phyloP scores from a whole-genome alignment of 345 rosid genomes.

The Rhodomyrtus tomentosa region DNA sequence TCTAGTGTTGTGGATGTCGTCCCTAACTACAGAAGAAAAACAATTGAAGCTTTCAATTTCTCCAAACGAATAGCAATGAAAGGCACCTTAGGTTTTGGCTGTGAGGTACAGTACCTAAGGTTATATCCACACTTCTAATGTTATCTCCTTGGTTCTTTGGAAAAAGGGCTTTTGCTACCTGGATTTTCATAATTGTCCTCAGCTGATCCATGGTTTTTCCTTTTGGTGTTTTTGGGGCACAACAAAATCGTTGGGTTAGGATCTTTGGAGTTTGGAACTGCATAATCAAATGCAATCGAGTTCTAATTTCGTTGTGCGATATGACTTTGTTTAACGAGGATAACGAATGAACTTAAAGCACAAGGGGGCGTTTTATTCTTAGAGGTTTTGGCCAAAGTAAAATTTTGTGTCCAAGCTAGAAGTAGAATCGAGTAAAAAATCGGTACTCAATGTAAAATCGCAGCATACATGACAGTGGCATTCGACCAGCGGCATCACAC shows the following conservation, averaged over 20 bases:
- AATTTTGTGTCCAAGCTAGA: neutral
- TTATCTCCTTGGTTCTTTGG: too few relatives aligned
- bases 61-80: neutral
- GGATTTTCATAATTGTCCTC: too few relatives aligned
- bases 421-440: too few relatives aligned
- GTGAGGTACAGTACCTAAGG: neutral
- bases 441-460: too few relatives aligned
- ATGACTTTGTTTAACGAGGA: neutral
- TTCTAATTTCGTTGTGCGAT: neutral
- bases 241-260: neutral
- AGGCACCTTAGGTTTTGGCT: neutral
- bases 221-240: neutral
- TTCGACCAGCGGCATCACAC: neutral
- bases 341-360: neutral
- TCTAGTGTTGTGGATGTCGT: neutral
- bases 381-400: too few relatives aligned
- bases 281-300: neutral
- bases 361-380: neutral
- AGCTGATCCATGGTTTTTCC: neutral
- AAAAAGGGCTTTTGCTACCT: too few relatives aligned
- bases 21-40: neutral
- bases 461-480: neutral
- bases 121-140: neutral
- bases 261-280: neutral
- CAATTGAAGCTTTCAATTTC: neutral